Evolutionary conservation across 2,329 filamentous ascomycete species (phyloP).

Genomic region (Chaetomiaceae sp.): DNA sequence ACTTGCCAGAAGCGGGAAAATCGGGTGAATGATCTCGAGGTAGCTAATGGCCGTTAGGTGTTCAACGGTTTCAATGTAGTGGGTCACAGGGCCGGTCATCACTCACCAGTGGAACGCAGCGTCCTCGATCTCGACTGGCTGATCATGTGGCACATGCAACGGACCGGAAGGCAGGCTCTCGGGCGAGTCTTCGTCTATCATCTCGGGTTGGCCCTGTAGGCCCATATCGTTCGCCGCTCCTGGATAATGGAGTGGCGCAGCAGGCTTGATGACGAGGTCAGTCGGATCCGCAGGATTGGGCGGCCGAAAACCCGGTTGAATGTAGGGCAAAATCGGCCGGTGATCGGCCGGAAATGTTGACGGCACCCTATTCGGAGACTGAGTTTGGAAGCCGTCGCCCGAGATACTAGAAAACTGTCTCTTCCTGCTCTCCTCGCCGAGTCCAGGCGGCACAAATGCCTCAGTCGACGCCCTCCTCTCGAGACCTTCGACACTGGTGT

Average conservation of each 20-base stretch:
- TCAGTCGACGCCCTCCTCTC: constrained; percentile 43
- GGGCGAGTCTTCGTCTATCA: constrained; percentile 31
- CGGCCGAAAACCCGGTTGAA: constrained; percentile 29
- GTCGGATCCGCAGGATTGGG: constrained; percentile 34
- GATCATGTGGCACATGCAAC: constrained; percentile 33
- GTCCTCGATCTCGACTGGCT: constrained; percentile 40
- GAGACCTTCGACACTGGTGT: constrained; percentile 42
- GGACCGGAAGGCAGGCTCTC: constrained; percentile 23
- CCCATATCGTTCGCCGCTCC: constrained; percentile 3
- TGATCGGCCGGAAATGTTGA: constrained; percentile 45
- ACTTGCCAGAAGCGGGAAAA: constrained; percentile 61
- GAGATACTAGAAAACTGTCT: constrained; percentile 48
- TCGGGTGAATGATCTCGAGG: constrained; percentile 59
- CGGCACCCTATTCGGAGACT: constrained; percentile 38
- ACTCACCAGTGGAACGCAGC: constrained; percentile 44
- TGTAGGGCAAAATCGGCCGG: constrained; percentile 41
- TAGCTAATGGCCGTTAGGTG: constrained; percentile 48
- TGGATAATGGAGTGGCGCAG: constrained; percentile 28
- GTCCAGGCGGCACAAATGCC: constrained; percentile 48
- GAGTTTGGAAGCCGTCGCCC: constrained; percentile 38
- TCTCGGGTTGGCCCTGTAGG: constrained; percentile 28
- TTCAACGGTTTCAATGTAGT: not conserved
- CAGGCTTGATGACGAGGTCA: constrained; percentile 45
- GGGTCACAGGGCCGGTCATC: not conserved
- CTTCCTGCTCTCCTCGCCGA: constrained; percentile 40